phyloP scores from a whole-genome alignment of 2,329 filamentous ascomycete species.

The Hymenoscyphus scutula region DNA sequence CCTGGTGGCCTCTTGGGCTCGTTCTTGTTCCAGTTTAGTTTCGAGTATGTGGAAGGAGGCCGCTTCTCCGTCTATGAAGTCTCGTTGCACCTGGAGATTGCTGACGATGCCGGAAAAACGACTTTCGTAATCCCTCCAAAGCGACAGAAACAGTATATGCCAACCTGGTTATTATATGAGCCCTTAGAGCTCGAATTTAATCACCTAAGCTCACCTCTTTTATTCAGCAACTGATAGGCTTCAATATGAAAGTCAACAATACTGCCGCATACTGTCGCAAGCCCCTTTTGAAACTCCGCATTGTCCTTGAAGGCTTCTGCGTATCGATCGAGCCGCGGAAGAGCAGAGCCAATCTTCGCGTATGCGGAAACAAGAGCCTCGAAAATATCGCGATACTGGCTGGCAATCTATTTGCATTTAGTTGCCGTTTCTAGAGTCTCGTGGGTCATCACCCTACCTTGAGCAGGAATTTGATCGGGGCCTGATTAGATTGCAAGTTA shows the following conservation, averaged over 20 bases:
- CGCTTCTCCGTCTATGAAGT: constrained; percentile 21
- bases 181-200: background rate
- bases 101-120: constrained; percentile 19
- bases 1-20: background rate
- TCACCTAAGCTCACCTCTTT: constrained; percentile 6
- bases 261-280: constrained; percentile 46
- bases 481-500: constrained; percentile 4
- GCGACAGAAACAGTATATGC: background rate
- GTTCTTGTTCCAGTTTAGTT: constrained; percentile 13
- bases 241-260: constrained; percentile 48
- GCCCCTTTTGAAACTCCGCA: constrained; percentile 41
- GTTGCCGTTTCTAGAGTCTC: background rate
- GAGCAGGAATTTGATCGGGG: constrained; percentile 18
- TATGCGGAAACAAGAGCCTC: constrained; percentile 44
- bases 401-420: constrained; percentile 12
- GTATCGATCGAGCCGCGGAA: constrained; percentile 42
- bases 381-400: constrained; percentile 37
- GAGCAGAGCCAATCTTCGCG: constrained; percentile 38
- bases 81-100: constrained; percentile 15
- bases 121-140: constrained; percentile 21
- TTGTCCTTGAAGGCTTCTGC: constrained; percentile 35
- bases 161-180: background rate
- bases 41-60: constrained; percentile 20
- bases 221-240: constrained; percentile 45
- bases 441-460: constrained; percentile 5